A percentile compares a stretch with the other conserved stretches of the same genome.
Evolutionary conservation across 768 basidiomycete species (phyloP).

Genomic region (Tremella mesenterica): DNA sequence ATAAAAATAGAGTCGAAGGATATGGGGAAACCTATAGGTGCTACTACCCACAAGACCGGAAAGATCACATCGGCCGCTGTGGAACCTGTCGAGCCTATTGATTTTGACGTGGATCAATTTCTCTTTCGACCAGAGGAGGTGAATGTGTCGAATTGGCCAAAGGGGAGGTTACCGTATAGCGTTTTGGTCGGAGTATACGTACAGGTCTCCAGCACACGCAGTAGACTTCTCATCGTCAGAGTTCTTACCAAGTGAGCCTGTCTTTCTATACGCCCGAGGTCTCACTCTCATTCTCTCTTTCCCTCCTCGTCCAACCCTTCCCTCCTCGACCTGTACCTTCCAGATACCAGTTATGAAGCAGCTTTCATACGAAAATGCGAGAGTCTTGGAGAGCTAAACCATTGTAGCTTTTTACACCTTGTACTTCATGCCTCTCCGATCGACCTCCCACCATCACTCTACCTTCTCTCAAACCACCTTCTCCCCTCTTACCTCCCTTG

Average conservation of each 20-base stretch:
- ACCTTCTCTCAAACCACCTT: conserved; percentile 72
- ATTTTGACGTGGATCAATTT: conserved; percentile 40
- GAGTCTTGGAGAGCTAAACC: conserved; percentile 45
- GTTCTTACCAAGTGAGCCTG: conserved; percentile 41
- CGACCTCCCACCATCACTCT: conserved; percentile 66
- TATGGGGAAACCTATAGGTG: conserved; percentile 14
- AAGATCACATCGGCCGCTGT: conserved; percentile 21
- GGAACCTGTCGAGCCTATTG: conserved; percentile 30
- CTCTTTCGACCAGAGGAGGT: conserved; percentile 28
- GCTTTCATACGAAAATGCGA: not conserved
- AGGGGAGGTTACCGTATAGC: conserved; percentile 40
- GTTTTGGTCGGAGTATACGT: conserved; percentile 42
- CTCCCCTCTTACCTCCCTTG: conserved; percentile 63
- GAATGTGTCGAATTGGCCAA: conserved; percentile 30
- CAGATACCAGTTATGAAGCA: not conserved
- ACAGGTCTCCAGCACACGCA: conserved; percentile 39
- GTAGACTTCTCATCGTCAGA: conserved; percentile 35
- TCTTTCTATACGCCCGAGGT: too few species aligned
- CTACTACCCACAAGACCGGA: conserved; percentile 6
- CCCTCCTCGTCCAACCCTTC: too few species aligned
- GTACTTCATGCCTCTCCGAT: conserved; percentile 58
- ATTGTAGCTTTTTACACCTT: conserved; percentile 59
- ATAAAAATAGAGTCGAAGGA: not conserved
- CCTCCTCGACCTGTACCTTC: too few species aligned
- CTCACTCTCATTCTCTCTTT: too few species aligned